Conservation (phyloP, 2,329 filamentous ascomycete species). For the Rhynchosporium graminicola region DNA sequence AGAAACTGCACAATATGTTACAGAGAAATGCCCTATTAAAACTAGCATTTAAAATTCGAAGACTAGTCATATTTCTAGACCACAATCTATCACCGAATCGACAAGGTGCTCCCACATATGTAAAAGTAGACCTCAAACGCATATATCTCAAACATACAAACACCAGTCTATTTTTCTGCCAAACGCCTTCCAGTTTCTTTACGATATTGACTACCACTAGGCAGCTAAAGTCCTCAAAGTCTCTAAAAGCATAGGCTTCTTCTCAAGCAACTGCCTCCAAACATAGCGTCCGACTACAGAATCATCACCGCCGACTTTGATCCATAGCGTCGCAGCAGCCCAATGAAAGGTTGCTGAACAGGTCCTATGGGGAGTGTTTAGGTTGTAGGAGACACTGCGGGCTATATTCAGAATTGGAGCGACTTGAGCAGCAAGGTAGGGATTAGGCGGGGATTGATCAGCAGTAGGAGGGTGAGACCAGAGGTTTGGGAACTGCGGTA, state of each 20-base stretch:
- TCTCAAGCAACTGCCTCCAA: slow-evolving; percentile 10
- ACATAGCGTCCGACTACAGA: slow-evolving; percentile 30
- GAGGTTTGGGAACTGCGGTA: slow-evolving; percentile 1
- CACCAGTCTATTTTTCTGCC: neutral
- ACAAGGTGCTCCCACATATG: no score
- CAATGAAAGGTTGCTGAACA: slow-evolving; percentile 33
- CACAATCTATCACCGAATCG: no score
- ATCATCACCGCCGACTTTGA: slow-evolving; percentile 26
- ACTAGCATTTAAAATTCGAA: no score
- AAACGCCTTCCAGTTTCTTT: neutral
- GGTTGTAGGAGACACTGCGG: slow-evolving; percentile 33
- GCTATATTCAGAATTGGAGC: slow-evolving; percentile 32
- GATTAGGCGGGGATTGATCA: slow-evolving; percentile 6
- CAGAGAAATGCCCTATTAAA: no score
- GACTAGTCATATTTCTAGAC: no score
- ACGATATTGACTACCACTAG: neutral
- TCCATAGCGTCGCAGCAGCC: slow-evolving; percentile 33
- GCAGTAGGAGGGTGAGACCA: neutral
- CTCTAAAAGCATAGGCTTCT: neutral
- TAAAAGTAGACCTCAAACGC: no score
- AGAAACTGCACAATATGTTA: no score
- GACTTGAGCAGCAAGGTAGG: slow-evolving; percentile 24
- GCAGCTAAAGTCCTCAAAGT: neutral
- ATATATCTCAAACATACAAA: neutral
- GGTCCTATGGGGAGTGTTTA: slow-evolving; percentile 17